Conservation (phyloP, 352 stramenopile genomes). For the Phytophthora kernoviae region DNA sequence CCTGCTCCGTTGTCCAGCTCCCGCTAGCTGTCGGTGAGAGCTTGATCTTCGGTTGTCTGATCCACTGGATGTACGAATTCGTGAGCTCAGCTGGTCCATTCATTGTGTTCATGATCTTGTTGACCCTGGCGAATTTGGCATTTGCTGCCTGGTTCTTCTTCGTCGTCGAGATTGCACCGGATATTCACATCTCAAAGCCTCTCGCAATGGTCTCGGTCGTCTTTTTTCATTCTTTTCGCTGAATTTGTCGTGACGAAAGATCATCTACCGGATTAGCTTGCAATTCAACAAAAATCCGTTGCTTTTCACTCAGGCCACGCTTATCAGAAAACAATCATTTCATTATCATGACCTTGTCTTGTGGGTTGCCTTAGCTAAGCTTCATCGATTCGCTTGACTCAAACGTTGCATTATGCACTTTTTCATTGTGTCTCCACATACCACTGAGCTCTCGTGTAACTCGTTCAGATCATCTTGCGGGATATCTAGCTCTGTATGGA, state of each 20-base stretch:
- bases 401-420: slow-evolving; percentile 20
- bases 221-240: slow-evolving; percentile 46
- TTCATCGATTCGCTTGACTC: slow-evolving; percentile 9
- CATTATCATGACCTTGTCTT: slow-evolving; percentile 19
- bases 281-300: too few species aligned
- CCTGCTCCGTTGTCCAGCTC: slow-evolving; percentile 64
- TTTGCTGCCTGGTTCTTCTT: slow-evolving; percentile 54
- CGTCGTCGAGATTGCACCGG: slow-evolving; percentile 29
- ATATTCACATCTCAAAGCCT: slow-evolving; percentile 36
- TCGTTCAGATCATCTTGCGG: slow-evolving; percentile 13
- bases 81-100: slow-evolving; percentile 22
- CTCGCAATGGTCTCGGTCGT: slow-evolving; percentile 43
- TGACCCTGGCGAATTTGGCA: slow-evolving; percentile 46
- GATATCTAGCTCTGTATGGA: slow-evolving; percentile 18
- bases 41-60: slow-evolving; percentile 69
- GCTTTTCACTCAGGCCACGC: too few species aligned
- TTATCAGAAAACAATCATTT: slow-evolving; percentile 37
- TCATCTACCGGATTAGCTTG: slow-evolving; percentile 39
- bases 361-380: too few species aligned
- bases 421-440: slow-evolving; percentile 27
- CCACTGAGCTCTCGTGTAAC: slow-evolving; percentile 20
- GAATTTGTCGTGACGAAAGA: slow-evolving; percentile 52
- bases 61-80: slow-evolving; percentile 82
- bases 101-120: slow-evolving; percentile 43
- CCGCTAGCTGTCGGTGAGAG: slow-evolving; percentile 59